Evolutionary conservation across 2,329 filamentous ascomycete species (phyloP), one percentile per base, ranked within the genome.

Genomic region (Sporothrix luriei): DNA sequence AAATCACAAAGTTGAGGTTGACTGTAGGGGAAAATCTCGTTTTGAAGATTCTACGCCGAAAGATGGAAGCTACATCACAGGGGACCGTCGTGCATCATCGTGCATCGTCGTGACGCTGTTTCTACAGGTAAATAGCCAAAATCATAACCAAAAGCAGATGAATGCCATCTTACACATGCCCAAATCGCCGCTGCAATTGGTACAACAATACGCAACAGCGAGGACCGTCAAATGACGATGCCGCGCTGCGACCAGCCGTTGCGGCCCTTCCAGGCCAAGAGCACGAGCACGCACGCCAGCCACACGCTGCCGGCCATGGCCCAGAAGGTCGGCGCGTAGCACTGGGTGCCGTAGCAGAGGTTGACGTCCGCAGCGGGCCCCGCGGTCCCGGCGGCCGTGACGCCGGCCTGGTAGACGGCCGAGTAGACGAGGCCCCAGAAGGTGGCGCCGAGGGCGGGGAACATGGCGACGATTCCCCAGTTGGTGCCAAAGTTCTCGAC

Each of bases 401-500:
- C 89, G 1, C 87, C 90, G 55, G 84, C 84, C 78, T 95, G 89
- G 76, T 96, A 96, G 2, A 92, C 88, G 0, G 84, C 86, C 6
- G 91, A 92, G 78, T 98, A 99, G n/a, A 97, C 82, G 0, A 95
- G 79, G 0, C 94, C 93, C 93, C 94, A 99, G 43, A 97, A 85
- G 0, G 93, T 93, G 0, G 94, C 93, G 0, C 94, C 95, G 0
- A 91, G 80, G 0, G 95, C 95, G 2, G 95, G 95, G 69, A 94
- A 89, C 84, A 96, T 95, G 54, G 94, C 93, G 9, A 98, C 89
- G 72, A 98, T 94, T 11, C 95, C 95, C 89, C 94, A 99, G 76
- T 99, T 98, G 0, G 95, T 99, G 70, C 93, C 95, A 77, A 99
- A 98, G 78, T 98, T 99, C 82, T 98, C 94, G 0, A 97, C 93